phyloP scores from a whole-genome alignment of 1,284 basidiomycete species.

The Cutaneotrichosporon spelunceum region DNA sequence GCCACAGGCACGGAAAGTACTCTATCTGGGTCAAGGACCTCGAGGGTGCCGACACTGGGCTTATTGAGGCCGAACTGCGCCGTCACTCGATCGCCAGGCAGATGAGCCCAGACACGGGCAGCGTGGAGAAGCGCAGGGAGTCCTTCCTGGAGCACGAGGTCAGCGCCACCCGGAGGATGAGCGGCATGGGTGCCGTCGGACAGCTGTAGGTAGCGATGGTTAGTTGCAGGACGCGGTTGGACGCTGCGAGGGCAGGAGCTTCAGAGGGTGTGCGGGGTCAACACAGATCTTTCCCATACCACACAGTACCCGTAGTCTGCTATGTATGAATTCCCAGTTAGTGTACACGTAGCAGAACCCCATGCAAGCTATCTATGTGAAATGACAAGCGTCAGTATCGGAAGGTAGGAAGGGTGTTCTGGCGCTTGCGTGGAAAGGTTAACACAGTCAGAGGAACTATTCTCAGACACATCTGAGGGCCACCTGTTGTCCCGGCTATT shows the following conservation, averaged over 20 bases:
- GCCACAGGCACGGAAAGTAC: constrained; percentile 14
- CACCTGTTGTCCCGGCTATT: not conserved
- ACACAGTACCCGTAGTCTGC: no score
- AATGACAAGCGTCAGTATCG: no score
- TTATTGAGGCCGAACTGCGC: constrained; percentile 8
- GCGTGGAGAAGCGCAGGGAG: not conserved
- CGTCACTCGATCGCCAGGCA: not conserved
- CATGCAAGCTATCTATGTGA: no score
- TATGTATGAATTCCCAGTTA: no score
- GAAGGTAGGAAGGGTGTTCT: no score
- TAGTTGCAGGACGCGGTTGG: not conserved
- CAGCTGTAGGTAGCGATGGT: not conserved
- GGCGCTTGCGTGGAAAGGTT: no score
- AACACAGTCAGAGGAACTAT: no score
- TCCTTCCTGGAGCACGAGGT: constrained; percentile 2
- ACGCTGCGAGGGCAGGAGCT: not conserved
- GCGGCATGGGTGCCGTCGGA: constrained; percentile 1
- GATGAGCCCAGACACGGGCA: not conserved
- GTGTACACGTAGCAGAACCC: no score
- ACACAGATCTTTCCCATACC: no score
- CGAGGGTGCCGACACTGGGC: constrained; percentile 14
- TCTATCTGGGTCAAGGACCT: constrained; percentile 21
- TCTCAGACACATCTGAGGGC: not conserved
- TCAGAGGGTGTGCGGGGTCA: no score
- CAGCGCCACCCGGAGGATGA: not conserved